Evolutionary conservation across 2,329 filamentous ascomycete species (phyloP), one percentile per base, ranked within the genome.

Genomic region (Fusarium redolens): DNA sequence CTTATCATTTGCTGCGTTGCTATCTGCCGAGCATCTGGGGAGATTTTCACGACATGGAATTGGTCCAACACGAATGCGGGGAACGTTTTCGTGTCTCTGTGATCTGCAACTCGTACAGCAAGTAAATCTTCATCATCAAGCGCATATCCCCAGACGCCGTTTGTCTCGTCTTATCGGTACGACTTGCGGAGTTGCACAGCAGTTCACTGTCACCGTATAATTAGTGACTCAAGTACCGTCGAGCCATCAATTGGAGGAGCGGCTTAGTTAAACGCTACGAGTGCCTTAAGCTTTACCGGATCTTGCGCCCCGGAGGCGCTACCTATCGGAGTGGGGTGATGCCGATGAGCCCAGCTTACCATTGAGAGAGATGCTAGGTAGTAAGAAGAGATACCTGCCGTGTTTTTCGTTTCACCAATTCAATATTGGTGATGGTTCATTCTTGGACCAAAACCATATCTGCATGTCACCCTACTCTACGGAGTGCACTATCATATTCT

Each of bases 251-350:
- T 25, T 66, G 54, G 40, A 38, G 38, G n/a, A 59, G 33, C 40
- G 45, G 25, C 10, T 33, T 63, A 30, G 40, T 38, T 56, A 40
- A 44, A 61, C 31, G 38, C 47, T 44, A 28, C 38, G 50, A 51
- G 38, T 50, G 61, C 50, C 65, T 74, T 74, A 75, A 63, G 62
- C 55, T 70, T 65, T 71, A 54, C 74, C 72, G 74, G 72, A 66
- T 75, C 68, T 72, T 74, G 74, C 74, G 72, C 66, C 72, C 70
- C 74, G 69, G 74, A 72, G 41, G 35, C 43, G 54, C 50, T 57
- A 56, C 25, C 37, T 61, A 28, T 45, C 28, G 62, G 47, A 71
- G 73, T 71, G 64, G 56, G 57, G 67, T 69, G 62, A 71, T 66
- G 63, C 50, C 55, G 71, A 43, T 45, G 59, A 47, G 63, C 64